Conservation (phyloP, 148 eudicot genomes). For the Limonium bicolor region DNA sequence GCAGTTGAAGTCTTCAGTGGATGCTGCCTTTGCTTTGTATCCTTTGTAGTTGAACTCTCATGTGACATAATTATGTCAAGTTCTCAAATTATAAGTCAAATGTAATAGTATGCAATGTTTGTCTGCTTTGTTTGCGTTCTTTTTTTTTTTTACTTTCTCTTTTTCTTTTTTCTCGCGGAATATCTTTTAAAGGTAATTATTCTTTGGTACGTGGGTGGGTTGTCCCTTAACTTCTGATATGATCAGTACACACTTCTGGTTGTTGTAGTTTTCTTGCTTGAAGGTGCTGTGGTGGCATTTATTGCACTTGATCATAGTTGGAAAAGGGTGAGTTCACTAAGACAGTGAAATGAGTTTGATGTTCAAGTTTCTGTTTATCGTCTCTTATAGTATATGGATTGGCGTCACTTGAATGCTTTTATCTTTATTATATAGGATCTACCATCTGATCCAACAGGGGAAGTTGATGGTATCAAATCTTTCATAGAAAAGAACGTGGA, state of each 20-base stretch:
- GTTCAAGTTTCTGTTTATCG: not conserved
- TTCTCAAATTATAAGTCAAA: not conserved
- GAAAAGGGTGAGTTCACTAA: constrained; percentile 59
- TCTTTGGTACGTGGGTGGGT: not conserved
- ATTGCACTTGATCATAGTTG: constrained; percentile 50
- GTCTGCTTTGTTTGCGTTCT: too few species aligned
- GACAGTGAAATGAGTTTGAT: too few species aligned
- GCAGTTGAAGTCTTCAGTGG: constrained; percentile 72
- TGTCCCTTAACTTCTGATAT: constrained; percentile 22
- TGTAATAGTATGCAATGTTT: not conserved
- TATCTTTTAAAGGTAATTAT: not conserved
- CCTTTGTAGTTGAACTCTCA: constrained; percentile 13
- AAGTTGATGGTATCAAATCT: constrained; percentile 31
- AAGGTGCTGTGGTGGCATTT: constrained; percentile 49
- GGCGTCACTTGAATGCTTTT: not conserved
- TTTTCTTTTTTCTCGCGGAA: not conserved
- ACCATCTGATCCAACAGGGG: constrained; percentile 72
- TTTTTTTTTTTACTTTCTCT: not conserved
- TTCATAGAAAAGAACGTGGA: constrained; percentile 47
- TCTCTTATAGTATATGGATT: not conserved
- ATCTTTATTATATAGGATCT: constrained; percentile 37
- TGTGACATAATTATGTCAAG: not conserved
- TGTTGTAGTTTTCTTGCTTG: constrained; percentile 31
- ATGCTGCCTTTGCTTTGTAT: constrained; percentile 79
- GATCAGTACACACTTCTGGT: constrained; percentile 42